Evolutionary conservation across 2,329 filamentous ascomycete species (phyloP).

Genomic region (Diaporthe citrichinensis): DNA sequence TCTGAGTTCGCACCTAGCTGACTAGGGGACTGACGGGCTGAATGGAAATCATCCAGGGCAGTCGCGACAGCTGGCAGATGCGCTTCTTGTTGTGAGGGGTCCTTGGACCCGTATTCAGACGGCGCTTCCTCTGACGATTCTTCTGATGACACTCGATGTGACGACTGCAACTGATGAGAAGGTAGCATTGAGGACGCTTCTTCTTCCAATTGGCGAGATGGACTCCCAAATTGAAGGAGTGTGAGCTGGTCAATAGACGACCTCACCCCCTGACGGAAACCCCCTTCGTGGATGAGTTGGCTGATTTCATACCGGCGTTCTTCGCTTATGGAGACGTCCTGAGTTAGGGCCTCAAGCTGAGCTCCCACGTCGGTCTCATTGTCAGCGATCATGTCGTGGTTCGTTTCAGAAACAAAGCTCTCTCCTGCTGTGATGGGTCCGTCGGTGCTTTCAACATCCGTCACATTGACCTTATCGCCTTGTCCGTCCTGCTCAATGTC

Average conservation of each 20-base stretch:
- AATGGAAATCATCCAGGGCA: neutral
- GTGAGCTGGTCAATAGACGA: constrained; percentile 50
- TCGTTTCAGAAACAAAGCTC: constrained; percentile 46
- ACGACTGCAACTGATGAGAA: constrained; percentile 5
- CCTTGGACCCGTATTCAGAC: constrained; percentile 39
- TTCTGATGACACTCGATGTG: constrained; percentile 20
- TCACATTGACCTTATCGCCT: constrained; percentile 4
- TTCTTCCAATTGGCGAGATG: constrained; percentile 49
- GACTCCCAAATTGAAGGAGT: constrained; percentile 47
- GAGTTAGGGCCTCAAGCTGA: constrained; percentile 29
- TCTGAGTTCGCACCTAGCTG: neutral
- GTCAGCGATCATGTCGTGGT: constrained; percentile 31
- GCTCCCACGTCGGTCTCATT: neutral
- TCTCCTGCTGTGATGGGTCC: constrained; percentile 39
- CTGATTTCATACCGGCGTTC: constrained; percentile 57
- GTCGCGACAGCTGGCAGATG: neutral
- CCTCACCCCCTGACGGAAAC: constrained; percentile 61
- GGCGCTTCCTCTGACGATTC: constrained; percentile 38
- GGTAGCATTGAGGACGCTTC: constrained; percentile 36
- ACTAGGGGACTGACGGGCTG: constrained; percentile 4
- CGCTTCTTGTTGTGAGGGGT: constrained; percentile 23
- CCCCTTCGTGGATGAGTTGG: constrained; percentile 61
- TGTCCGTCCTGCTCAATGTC: constrained; percentile 8
- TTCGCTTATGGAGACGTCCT: constrained; percentile 49
- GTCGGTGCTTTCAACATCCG: constrained; percentile 9